Conservation (phyloP, 2,329 filamentous ascomycete species). For the Emmonsiellopsis sp. region DNA sequence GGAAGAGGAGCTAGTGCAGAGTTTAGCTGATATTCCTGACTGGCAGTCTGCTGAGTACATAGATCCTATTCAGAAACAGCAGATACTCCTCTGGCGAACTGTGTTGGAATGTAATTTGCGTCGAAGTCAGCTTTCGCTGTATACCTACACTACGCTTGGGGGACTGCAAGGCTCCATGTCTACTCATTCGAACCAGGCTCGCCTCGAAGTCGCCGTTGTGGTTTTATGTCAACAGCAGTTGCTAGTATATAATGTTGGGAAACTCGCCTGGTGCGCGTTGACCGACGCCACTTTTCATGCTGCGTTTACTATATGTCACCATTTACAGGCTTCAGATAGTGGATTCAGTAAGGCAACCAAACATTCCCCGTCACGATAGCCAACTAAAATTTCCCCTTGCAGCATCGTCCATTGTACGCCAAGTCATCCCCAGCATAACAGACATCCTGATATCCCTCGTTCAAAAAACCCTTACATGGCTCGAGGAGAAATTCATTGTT, state of each 20-base stretch:
- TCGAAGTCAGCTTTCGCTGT: constrained; percentile 29
- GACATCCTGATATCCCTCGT: constrained; percentile 11
- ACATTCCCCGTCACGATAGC: not conserved
- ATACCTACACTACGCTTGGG: constrained; percentile 31
- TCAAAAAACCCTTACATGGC: constrained; percentile 12
- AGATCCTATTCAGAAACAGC: constrained; percentile 22
- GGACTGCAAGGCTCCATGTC: constrained; percentile 24
- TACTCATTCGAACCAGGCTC: constrained; percentile 25
- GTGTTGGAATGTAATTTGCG: constrained; percentile 27
- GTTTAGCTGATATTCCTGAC: constrained; percentile 25
- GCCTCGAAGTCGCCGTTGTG: constrained; percentile 28
- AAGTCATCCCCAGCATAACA: constrained; percentile 7
- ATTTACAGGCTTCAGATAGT: constrained; percentile 21
- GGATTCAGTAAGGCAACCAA: constrained; percentile 16
- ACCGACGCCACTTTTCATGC: constrained; percentile 31
- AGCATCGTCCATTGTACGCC: constrained; percentile 11
- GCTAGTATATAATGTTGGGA: constrained; percentile 23
- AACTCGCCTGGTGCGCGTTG: constrained; percentile 23
- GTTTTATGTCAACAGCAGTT: constrained; percentile 29
- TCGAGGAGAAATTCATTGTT: constrained; percentile 13
- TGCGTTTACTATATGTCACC: constrained; percentile 28
- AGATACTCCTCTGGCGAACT: constrained; percentile 23
- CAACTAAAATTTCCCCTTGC: not conserved
- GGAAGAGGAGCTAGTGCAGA: constrained; percentile 30
- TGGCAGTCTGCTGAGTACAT: constrained; percentile 19